Evolutionary conservation across 768 basidiomycete species (phyloP).

Genomic region (Clavaria fumosa): DNA sequence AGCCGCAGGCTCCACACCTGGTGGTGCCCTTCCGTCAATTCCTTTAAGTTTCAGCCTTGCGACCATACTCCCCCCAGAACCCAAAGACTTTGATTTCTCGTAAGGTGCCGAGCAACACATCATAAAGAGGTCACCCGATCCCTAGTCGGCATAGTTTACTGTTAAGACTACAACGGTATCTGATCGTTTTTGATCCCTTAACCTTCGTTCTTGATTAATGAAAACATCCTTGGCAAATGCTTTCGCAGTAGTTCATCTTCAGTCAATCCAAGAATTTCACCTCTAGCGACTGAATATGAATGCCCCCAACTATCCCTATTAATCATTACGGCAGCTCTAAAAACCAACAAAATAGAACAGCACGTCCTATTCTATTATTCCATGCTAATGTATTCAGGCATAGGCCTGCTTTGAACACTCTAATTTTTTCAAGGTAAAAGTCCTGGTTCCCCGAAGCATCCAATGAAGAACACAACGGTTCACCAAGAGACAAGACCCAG

Average conservation of each 20-base stretch:
- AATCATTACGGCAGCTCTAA: too few species aligned
- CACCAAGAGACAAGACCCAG: conserved; percentile 60
- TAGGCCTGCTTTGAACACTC: conserved; percentile 70
- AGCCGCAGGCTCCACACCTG: conserved; percentile 70
- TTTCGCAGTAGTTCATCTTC: neutral
- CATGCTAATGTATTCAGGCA: conserved; percentile 55
- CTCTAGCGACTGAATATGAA: neutral
- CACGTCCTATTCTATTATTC: neutral
- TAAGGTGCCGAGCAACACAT: conserved; percentile 68
- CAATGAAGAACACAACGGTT: conserved; percentile 51
- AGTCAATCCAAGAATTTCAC: neutral
- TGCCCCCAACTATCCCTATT: neutral
- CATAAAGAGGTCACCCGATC: too few species aligned
- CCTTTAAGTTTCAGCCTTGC: conserved; percentile 61
- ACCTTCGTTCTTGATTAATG: neutral
- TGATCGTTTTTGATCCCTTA: conserved; percentile 1
- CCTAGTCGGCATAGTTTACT: too few species aligned
- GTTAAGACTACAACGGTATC: conserved; percentile 1
- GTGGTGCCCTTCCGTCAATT: conserved; percentile 76
- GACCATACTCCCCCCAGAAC: conserved; percentile 41
- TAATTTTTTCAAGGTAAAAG: conserved; percentile 75
- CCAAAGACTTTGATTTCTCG: conserved; percentile 83
- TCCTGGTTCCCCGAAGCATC: conserved; percentile 58
- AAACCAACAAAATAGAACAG: too few species aligned
- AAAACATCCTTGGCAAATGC: neutral